Conservation (phyloP, 352 stramenopile genomes). For the Pilasporangium apinafurcum region DNA sequence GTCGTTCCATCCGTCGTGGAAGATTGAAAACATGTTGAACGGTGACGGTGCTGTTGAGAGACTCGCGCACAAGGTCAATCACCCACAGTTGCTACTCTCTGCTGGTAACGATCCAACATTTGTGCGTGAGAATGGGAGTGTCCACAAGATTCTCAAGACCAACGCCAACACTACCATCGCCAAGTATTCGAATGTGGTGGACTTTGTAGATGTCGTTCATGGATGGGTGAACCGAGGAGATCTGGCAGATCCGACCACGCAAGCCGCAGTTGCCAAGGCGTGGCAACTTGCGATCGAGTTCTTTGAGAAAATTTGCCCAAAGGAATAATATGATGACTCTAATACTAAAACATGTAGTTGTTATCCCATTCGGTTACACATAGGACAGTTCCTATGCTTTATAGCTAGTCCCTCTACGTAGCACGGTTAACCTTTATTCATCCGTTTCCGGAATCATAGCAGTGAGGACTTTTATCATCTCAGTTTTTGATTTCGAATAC, state of each 20-base stretch:
- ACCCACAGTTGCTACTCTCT: constrained; percentile 36
- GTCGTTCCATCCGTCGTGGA: constrained; percentile 22
- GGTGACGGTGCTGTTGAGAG: constrained; percentile 24
- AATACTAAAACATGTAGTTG: too few species aligned
- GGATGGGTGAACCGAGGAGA: constrained; percentile 58
- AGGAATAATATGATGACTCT: too few species aligned
- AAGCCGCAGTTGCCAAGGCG: constrained; percentile 28
- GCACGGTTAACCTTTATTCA: too few species aligned
- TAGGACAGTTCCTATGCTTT: too few species aligned
- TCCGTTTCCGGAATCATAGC: too few species aligned
- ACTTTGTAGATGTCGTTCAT: constrained; percentile 42
- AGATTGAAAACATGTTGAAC: constrained; percentile 22
- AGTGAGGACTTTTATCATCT: too few species aligned
- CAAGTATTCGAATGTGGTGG: constrained; percentile 16
- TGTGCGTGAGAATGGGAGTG: constrained; percentile 19
- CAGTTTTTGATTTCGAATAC: too few species aligned
- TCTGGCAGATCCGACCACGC: constrained; percentile 23
- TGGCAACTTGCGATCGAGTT: constrained; percentile 29
- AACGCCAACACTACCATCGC: constrained; percentile 7
- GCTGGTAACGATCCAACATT: constrained; percentile 35
- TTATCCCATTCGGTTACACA: too few species aligned
- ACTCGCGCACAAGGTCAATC: constrained; percentile 23
- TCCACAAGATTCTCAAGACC: constrained; percentile 29
- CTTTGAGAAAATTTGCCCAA: constrained; percentile 20
- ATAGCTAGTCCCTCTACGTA: too few species aligned